Evolutionary conservation across 768 basidiomycete genomes (phyloP).

Genomic region (Lactarius pseudohatsudake): DNA sequence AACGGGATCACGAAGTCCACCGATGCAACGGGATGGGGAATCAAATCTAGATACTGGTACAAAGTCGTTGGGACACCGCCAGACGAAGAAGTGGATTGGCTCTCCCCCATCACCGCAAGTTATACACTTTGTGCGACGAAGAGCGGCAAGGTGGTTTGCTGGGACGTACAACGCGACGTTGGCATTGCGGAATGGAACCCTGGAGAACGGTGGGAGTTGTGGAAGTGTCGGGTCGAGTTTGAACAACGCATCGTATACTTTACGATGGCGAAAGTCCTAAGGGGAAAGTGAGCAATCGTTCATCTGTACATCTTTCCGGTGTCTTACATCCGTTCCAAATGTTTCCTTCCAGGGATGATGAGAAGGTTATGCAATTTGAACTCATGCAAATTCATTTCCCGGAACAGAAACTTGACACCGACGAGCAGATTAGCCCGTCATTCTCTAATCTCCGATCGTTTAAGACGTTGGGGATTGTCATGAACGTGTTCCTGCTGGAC

Average conservation of each 20-base stretch:
- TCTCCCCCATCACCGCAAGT: conserved; percentile 72
- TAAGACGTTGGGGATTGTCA: conserved; percentile 64
- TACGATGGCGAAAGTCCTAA: conserved; percentile 53
- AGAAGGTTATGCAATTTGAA: conserved; percentile 66
- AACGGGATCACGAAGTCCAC: conserved; percentile 5
- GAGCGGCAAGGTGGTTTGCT: conserved; percentile 72
- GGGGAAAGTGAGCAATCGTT: conserved; percentile 24
- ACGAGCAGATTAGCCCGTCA: conserved; percentile 36
- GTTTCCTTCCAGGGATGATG: conserved; percentile 40
- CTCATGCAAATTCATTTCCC: conserved; percentile 68
- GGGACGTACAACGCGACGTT: conserved; percentile 64
- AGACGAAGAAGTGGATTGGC: conserved; percentile 70
- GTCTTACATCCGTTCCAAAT: conserved; percentile 4
- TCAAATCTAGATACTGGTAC: conserved; percentile 54
- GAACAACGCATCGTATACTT: conserved; percentile 70
- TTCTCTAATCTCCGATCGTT: conserved; percentile 65
- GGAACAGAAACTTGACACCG: conserved; percentile 32
- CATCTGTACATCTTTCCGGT: background rate
- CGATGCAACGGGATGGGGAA: conserved; percentile 19
- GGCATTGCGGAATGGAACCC: conserved; percentile 73
- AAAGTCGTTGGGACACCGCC: conserved; percentile 67
- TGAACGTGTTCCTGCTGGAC: conserved; percentile 77
- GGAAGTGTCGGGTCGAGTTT: conserved; percentile 79
- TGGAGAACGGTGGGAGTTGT: conserved; percentile 60
- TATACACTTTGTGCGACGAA: conserved; percentile 79